Conservation (phyloP, 2,329 filamentous ascomycete genomes). For the Aspergillus aculeatinus region DNA sequence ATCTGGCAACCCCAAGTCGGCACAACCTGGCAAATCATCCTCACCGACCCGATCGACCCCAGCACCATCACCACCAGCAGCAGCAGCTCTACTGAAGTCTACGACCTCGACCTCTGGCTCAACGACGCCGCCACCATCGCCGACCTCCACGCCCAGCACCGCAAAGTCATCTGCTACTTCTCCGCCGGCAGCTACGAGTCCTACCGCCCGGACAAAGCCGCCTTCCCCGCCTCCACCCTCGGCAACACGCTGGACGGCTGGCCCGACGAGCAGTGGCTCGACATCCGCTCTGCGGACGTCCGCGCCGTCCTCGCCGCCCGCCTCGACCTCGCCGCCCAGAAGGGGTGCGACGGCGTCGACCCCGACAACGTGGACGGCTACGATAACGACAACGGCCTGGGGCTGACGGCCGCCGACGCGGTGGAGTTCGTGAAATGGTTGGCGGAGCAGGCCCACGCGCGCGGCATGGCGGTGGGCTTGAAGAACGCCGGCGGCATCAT, state of each 20-base stretch:
- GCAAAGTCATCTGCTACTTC: slow-evolving; percentile 73
- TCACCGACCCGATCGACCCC: slow-evolving; percentile 41
- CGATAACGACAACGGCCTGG: slow-evolving; percentile 63
- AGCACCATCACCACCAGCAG: slow-evolving; percentile 46
- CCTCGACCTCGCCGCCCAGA: slow-evolving; percentile 57
- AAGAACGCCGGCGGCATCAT: slow-evolving; percentile 69
- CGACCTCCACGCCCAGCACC: slow-evolving; percentile 50
- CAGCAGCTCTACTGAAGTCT: slow-evolving; percentile 54
- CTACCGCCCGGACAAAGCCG: slow-evolving; percentile 56
- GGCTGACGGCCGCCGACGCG: slow-evolving; percentile 56
- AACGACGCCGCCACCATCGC: slow-evolving; percentile 49
- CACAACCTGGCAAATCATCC: slow-evolving; percentile 62
- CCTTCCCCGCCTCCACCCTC: slow-evolving; percentile 57
- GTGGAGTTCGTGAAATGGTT: slow-evolving; percentile 62
- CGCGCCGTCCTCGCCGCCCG: slow-evolving; percentile 63
- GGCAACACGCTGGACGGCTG: slow-evolving; percentile 56
- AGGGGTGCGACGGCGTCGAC: slow-evolving; percentile 68
- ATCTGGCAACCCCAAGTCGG: slow-evolving; percentile 56
- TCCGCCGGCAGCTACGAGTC: slow-evolving; percentile 68
- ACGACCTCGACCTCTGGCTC: slow-evolving; percentile 62
- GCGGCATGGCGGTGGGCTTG: slow-evolving; percentile 62
- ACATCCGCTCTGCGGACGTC: slow-evolving; percentile 58
- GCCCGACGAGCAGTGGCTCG: slow-evolving; percentile 68
- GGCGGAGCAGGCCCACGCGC: slow-evolving; percentile 52
- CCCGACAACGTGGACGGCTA: slow-evolving; percentile 71